Conservation (phyloP, 257 asterid species). For the Coffea canephora region DNA sequence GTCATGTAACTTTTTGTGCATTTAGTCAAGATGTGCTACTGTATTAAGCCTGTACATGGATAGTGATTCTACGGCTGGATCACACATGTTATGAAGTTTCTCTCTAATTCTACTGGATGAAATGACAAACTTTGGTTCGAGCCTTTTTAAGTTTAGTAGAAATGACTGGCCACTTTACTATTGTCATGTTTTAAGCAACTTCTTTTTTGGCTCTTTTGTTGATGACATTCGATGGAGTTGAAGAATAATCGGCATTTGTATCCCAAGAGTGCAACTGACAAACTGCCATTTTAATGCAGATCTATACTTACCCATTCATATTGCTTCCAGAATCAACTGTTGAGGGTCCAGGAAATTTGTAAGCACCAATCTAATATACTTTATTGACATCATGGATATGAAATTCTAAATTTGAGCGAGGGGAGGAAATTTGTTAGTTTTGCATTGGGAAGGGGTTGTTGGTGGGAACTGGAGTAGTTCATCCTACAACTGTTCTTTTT, state of each 20-base stretch:
- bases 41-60: background rate
- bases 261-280: background rate
- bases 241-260: background rate
- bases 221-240: background rate
- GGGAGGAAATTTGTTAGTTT: background rate
- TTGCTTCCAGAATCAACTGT: slow-evolving; percentile 77
- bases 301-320: slow-evolving; percentile 59
- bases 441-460: background rate
- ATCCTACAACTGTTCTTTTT: background rate
- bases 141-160: background rate
- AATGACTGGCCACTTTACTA: background rate
- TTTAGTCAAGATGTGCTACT: background rate
- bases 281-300: slow-evolving; percentile 35
- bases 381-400: background rate
- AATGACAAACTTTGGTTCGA: background rate
- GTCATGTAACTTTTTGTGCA: background rate
- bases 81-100: background rate
- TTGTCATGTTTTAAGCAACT: background rate
- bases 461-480: background rate
- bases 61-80: background rate
- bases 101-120: background rate
- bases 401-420: background rate
- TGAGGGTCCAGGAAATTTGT: slow-evolving; percentile 74
- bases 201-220: background rate
- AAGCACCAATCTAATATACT: slow-evolving; percentile 27